These are phyloP conservation scores for Purshia tridentata DNA, from an alignment of 306 rosid species.

Conservation along the genomic window DNA sequence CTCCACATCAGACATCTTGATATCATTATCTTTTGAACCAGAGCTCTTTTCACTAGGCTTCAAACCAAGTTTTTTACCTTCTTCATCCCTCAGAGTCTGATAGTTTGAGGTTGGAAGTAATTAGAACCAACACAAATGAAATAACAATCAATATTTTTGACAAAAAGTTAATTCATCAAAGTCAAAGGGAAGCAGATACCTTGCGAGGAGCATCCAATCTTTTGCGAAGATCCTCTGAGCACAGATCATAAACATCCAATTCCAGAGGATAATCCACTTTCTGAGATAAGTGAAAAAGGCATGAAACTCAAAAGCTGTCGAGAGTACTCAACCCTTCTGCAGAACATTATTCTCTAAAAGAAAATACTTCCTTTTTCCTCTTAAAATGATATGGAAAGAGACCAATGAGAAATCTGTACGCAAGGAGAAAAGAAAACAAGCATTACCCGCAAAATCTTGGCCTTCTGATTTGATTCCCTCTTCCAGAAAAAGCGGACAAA, in stretches of 20 bases:
- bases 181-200: slow-evolving; percentile 44
- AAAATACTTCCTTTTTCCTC: not conserved
- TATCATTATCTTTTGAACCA: slow-evolving; percentile 58
- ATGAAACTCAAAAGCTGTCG: not conserved
- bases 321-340: not conserved
- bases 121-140: not conserved
- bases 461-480: slow-evolving; percentile 98
- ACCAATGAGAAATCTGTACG: not conserved
- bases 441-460: slow-evolving; percentile 93
- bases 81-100: slow-evolving; percentile 78
- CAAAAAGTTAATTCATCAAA: slow-evolving; percentile 18
- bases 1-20: slow-evolving; percentile 76
- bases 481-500: slow-evolving; percentile 99
- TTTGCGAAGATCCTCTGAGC: slow-evolving; percentile 85
- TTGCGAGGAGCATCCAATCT: slow-evolving; percentile 78
- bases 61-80: slow-evolving; percentile 83
- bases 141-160: slow-evolving; percentile 2
- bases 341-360: not conserved
- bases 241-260: slow-evolving; percentile 89
- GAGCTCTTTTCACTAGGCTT: slow-evolving; percentile 67
- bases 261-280: slow-evolving; percentile 97
- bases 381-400: slow-evolving; percentile 7
- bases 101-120: slow-evolving; percentile 20
- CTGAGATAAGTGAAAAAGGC: slow-evolving; percentile 46
- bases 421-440: slow-evolving; percentile 15